Evolutionary conservation across 768 basidiomycete species (phyloP), one percentile per base, ranked within the genome.

Genomic region (Suillus clintonianus): DNA sequence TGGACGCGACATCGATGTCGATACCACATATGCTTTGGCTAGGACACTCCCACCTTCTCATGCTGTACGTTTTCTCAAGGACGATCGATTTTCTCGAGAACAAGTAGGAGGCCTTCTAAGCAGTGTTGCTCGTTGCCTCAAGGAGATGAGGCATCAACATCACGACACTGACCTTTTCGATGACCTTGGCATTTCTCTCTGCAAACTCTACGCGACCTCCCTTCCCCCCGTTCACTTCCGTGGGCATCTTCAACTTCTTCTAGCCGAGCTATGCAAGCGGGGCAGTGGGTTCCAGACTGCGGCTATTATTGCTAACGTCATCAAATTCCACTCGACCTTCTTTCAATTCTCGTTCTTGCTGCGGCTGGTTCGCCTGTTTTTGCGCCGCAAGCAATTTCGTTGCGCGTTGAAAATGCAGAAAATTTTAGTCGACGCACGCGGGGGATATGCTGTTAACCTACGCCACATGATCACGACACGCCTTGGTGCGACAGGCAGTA

Each of bases 161-260:
- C 67, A 79, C 2, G 70, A 77, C 17, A 60, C 74, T 6, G 56
- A 59, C 5, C 68, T 78, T 32, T 77, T 78, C n/a, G 62, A 68
- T 27, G 65, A 71, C 5, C 57, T 87, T 30, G 76, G 72, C 13
- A 63, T 78, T n/a, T 70, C 70, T 7, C 69, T 87, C 42, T 65
- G 63, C 50, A 69, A 67, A 2, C 62, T 84, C 39, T 87, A 83
- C 62, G 50, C 64, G 10, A 69, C 69, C 4, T 72, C 68, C 4
- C 66, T 67, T 19, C 82, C 82, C 0, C 70, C 77, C 0, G 66
- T 71, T 64, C 82, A 82, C 60, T 80, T 81, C 66, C 81, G 80
- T 56, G 68, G 72, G 37, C 65, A 71, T n/a, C 69, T 88, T 39
- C 80, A 83, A 13, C 82, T 79, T 58, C 77, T 84, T 32, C 72